A percentile compares a stretch with the other conserved stretches of the same genome.
Evolutionary conservation across 495 filamentous ascomycete species (phyloP).

Genomic region (Trichocladium antarcticum): DNA sequence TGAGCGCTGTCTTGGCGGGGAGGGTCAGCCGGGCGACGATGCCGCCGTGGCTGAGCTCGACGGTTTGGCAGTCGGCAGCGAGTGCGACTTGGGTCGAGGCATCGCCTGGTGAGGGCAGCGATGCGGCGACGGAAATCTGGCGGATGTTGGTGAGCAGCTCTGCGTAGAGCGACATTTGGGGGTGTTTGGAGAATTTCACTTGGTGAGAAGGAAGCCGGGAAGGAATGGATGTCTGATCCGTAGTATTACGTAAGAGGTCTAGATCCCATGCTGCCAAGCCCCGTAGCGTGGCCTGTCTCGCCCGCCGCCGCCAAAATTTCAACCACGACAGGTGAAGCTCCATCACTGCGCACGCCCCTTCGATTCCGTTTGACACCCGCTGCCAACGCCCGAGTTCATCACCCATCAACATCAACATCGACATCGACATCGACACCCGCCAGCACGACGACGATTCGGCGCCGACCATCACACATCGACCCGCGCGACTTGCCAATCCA

Average conservation of each 20-base stretch:
- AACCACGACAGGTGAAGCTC: conserved; percentile 2
- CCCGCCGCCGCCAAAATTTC: conserved; percentile 15
- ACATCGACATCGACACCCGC: no score
- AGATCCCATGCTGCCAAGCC: neutral
- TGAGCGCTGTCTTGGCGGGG: conserved; percentile 46
- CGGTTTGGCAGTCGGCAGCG: conserved; percentile 36
- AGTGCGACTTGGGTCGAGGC: conserved; percentile 39
- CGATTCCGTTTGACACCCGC: neutral
- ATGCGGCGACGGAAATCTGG: conserved; percentile 64
- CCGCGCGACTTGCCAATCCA: neutral
- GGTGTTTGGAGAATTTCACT: no score
- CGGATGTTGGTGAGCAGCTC: conserved; percentile 82
- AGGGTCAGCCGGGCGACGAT: conserved; percentile 48
- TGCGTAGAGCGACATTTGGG: conserved; percentile 52
- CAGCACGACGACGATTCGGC: neutral
- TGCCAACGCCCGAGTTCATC: neutral
- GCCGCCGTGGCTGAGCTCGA: conserved; percentile 46
- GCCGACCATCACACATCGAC: no score
- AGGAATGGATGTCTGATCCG: no score
- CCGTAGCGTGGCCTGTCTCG: conserved; percentile 1
- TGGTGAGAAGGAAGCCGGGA: neutral
- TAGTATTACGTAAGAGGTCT: conserved; percentile 8
- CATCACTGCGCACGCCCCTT: neutral
- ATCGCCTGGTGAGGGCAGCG: conserved; percentile 43
- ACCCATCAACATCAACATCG: conserved; percentile 1